Conservation (phyloP, 1,284 basidiomycete genomes). For the Takashimella tepidaria region DNA sequence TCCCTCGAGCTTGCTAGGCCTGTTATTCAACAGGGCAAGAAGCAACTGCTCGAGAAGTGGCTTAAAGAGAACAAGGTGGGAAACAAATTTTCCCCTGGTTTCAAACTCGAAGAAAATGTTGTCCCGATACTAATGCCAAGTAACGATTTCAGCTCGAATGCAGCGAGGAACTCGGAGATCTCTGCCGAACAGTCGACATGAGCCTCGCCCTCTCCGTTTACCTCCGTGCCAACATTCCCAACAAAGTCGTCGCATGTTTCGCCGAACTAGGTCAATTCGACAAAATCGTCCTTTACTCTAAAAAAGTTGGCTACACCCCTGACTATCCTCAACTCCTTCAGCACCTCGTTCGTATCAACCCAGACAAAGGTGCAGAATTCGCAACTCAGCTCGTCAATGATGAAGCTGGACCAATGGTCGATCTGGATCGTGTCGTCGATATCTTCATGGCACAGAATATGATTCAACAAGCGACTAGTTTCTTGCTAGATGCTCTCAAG, state of each 20-base stretch:
- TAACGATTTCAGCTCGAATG: constrained; percentile 70
- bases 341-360: constrained; percentile 93
- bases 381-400: constrained; percentile 93
- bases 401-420: constrained; percentile 85
- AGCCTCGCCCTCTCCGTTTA: constrained; percentile 98
- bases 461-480: constrained; percentile 98
- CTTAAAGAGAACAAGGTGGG: constrained; percentile 97
- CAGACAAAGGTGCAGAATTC: constrained; percentile 98
- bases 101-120: too few species aligned
- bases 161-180: constrained; percentile 96
- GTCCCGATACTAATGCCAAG: not conserved
- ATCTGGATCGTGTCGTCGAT: constrained; percentile 92
- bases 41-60: constrained; percentile 98
- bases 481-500: constrained; percentile 97
- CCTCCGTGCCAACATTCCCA: constrained; percentile 94
- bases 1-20: constrained; percentile 94
- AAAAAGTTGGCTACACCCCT: constrained; percentile 92
- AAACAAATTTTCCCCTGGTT: too few species aligned
- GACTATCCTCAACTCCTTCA: constrained; percentile 95
- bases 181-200: constrained; percentile 87
- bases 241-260: constrained; percentile 98
- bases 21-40: constrained; percentile 92
- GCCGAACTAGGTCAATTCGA: constrained; percentile 98
- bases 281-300: constrained; percentile 97
- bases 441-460: constrained; percentile 99